These are phyloP conservation scores for Pulicaria dysenterica DNA, from an alignment of 129 eudicot genomes.

Conservation along the genomic window DNA sequence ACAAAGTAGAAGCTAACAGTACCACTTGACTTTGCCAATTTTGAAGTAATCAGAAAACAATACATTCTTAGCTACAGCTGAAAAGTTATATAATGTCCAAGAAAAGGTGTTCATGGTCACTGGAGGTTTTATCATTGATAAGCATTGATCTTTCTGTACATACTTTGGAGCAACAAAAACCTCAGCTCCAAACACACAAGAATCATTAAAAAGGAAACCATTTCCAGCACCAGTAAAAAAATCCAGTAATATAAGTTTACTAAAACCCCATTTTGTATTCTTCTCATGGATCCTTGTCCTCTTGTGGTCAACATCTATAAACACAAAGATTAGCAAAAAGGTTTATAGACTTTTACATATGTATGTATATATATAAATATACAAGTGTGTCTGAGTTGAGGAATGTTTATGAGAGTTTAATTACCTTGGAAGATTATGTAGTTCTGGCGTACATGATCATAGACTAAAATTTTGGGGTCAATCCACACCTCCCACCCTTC, in stretches of 20 bases:
- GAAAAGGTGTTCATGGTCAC: not conserved
- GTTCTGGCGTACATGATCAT: not conserved
- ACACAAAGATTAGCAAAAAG: not conserved
- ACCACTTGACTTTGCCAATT: constrained; percentile 14
- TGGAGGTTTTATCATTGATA: not conserved
- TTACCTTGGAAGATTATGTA: constrained; percentile 9
- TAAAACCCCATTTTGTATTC: not conserved
- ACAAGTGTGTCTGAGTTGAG: too few relatives aligned
- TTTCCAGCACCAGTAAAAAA: not conserved
- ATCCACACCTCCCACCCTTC: constrained; percentile 6
- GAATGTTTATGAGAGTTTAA: not conserved
- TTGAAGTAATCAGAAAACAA: not conserved
- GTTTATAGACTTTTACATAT: not conserved
- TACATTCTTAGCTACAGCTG: not conserved
- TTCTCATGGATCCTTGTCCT: not conserved
- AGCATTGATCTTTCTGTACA: not conserved
- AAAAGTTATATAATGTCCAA: not conserved
- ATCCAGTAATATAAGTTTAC: not conserved
- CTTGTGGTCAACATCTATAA: not conserved
- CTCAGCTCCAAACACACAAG: constrained; percentile 7
- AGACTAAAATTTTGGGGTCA: not conserved
- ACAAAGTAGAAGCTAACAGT: not conserved
- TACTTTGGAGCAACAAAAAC: not conserved
- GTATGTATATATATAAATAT: not conserved
- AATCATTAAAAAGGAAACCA: not conserved